A percentile compares a stretch with the other conserved stretches of the same genome.
These are phyloP conservation scores for Micractinium conductrix DNA, from an alignment of 139 green algal genomes.

Conservation along the genomic window DNA sequence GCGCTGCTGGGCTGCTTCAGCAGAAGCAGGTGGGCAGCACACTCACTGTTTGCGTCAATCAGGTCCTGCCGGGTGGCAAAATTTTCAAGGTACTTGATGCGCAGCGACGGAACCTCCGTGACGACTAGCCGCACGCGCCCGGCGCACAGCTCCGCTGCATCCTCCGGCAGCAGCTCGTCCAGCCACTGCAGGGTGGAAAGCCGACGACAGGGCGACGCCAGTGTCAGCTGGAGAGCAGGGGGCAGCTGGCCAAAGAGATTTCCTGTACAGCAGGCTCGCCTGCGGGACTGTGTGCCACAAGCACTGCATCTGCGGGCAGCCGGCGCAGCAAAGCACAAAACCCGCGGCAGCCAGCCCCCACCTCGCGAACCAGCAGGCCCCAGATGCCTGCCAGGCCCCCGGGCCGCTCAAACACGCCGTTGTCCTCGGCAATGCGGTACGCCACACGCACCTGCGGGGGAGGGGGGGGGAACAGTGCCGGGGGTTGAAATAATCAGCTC, in stretches of 20 bases:
- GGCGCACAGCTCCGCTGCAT: slow-evolving; percentile 62
- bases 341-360: too few species aligned
- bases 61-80: slow-evolving; percentile 65
- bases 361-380: slow-evolving; percentile 64
- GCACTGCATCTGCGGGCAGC: too few species aligned
- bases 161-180: slow-evolving; percentile 68
- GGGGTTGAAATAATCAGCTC: too few species aligned
- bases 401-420: slow-evolving; percentile 53
- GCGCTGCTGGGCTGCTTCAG: too few species aligned
- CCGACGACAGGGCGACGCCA: not conserved
- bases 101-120: slow-evolving; percentile 45
- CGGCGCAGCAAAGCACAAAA: too few species aligned
- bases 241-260: too few species aligned
- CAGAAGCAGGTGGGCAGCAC: too few species aligned
- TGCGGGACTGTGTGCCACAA: too few species aligned
- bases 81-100: slow-evolving; percentile 47
- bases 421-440: slow-evolving; percentile 49
- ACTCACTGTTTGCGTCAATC: slow-evolving; percentile 60
- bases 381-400: slow-evolving; percentile 74
- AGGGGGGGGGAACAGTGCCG: too few species aligned
- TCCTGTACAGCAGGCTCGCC: too few species aligned
- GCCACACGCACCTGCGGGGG: slow-evolving; percentile 19
- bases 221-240: not conserved
- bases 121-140: slow-evolving; percentile 55
- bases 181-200: slow-evolving; percentile 56